These are phyloP conservation scores for Ascochyta pisi DNA, from an alignment of 2,329 filamentous ascomycete genomes.

Conservation along the genomic window DNA sequence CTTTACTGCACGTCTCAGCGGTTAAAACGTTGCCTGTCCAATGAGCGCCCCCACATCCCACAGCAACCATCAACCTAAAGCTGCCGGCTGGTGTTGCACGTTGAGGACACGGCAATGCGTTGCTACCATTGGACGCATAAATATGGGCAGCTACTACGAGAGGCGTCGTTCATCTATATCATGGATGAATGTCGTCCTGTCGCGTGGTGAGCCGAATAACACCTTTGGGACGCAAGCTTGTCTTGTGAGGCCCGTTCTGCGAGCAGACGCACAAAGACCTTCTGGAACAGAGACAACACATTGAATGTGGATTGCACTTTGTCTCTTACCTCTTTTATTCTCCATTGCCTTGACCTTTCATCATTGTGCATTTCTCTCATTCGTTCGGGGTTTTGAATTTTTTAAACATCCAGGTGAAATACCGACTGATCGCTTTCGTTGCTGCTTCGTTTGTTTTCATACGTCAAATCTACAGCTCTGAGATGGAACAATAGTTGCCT, in stretches of 20 bases:
- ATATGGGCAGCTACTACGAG: conserved; percentile 11
- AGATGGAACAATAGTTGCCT: conserved; percentile 38
- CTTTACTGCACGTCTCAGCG: conserved; percentile 33
- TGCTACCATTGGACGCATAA: conserved; percentile 28
- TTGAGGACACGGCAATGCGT: conserved; percentile 27
- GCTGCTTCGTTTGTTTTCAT: conserved; percentile 16
- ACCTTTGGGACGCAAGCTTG: conserved; percentile 23
- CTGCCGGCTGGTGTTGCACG: conserved; percentile 25
- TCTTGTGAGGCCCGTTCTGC: conserved; percentile 1
- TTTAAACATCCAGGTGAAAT: neutral
- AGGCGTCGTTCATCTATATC: conserved; percentile 29
- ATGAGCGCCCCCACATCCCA: conserved; percentile 14
- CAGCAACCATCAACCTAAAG: conserved; percentile 13
- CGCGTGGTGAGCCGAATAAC: conserved; percentile 25
- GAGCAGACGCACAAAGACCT: conserved; percentile 11
- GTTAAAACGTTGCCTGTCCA: conserved; percentile 29
- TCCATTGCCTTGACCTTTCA: conserved; percentile 4
- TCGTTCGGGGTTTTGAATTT: conserved; percentile 20
- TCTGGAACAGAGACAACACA: conserved; percentile 19
- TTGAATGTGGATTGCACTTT: conserved; percentile 8
- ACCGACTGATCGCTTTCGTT: conserved; percentile 1
- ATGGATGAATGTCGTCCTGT: conserved; percentile 28
- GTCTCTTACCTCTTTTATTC: conserved; percentile 7
- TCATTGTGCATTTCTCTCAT: conserved; percentile 12
- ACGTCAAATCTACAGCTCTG: conserved; percentile 1